A percentile compares a stretch with the other conserved stretches of the same genome.
phyloP scores from a whole-genome alignment of 108 stramenopile genomes.

The Skeletonema grethae region DNA sequence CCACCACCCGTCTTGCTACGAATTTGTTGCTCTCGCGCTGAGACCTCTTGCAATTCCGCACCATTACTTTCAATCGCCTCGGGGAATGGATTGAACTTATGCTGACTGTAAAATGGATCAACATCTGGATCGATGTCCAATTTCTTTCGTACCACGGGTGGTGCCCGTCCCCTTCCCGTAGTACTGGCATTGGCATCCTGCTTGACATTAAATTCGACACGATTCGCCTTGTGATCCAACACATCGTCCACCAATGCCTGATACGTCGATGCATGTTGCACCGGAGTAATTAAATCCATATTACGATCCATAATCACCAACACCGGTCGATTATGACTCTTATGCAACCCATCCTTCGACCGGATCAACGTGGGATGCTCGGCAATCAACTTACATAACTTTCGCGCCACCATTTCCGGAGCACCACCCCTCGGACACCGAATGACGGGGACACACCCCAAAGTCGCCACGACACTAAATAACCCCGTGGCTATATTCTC shows the following conservation, averaged over 20 bases:
- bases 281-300: constrained; percentile 89
- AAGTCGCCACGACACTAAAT: constrained; percentile 90
- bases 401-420: constrained; percentile 95
- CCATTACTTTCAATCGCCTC: constrained; percentile 97
- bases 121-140: constrained; percentile 93
- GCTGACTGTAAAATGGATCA: constrained; percentile 85
- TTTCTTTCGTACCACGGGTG: constrained; percentile 73
- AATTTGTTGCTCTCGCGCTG: constrained; percentile 73
- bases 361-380: constrained; percentile 81
- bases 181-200: constrained; percentile 32
- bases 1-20: constrained; percentile 69
- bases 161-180: constrained; percentile 41
- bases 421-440: constrained; percentile 93
- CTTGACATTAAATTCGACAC: constrained; percentile 83
- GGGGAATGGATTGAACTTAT: constrained; percentile 95
- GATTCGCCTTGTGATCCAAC: constrained; percentile 86
- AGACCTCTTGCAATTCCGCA: constrained; percentile 91
- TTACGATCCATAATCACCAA: constrained; percentile 96
- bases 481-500: constrained; percentile 85
- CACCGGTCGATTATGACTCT: constrained; percentile 74
- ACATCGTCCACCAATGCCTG: constrained; percentile 97
- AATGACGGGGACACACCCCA: constrained; percentile 90
- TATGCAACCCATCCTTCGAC: constrained; percentile 12
- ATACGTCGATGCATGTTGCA: constrained; percentile 94
- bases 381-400: constrained; percentile 82